Evolutionary conservation across 1,284 basidiomycete genomes (phyloP), one percentile per base, ranked within the genome.

Genomic region (Singerocomus inundabilis): DNA sequence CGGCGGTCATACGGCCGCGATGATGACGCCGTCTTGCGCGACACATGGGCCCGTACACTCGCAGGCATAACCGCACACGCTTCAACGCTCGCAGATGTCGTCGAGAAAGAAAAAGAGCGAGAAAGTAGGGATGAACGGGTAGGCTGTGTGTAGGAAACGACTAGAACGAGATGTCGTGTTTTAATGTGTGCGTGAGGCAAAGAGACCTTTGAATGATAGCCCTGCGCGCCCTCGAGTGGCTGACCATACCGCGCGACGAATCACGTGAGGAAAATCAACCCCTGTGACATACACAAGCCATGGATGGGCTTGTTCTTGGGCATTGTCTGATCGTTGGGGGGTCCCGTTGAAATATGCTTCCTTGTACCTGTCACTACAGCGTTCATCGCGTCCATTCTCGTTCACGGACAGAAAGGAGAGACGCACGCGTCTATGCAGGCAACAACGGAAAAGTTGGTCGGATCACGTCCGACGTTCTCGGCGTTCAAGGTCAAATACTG

Each of bases 381-480:
- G 4, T 21, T 21, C 21, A 21, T 21, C 25, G 4, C 15, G 24
- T 61, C 41, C 44, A 18, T 21, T 2, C 29, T 24, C 18, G 3
- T 24, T 10, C 37, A 34, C 1, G 8, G 1, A 21, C 21, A 8
- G 15, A 24, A 15, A 16, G 6, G 12, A 31, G 2, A 25, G 37
- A 57, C 73, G 57, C 48, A 75, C 74, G 58, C 62, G 41, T 60
- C 46, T 26, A 61, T 70, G 40, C 71, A 69, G n/a, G 56, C 49
- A 16, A 62, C 56, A 0, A 75, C 76, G 3, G 75, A 74, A 40
- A 70, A 71, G 2, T 59, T 64, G 8, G 54, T 50, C 12, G 74
- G 74, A 46, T 70, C 65, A 48, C 75, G 76, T 12, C 74, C 72
- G 29, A 71, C 60, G 30, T 73, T 71, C 48, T 62, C 66, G 13